These are phyloP conservation scores for Circinella umbellata DNA, from an alignment of 371 early-diverging fungal genomes.

Conservation along the genomic window DNA sequence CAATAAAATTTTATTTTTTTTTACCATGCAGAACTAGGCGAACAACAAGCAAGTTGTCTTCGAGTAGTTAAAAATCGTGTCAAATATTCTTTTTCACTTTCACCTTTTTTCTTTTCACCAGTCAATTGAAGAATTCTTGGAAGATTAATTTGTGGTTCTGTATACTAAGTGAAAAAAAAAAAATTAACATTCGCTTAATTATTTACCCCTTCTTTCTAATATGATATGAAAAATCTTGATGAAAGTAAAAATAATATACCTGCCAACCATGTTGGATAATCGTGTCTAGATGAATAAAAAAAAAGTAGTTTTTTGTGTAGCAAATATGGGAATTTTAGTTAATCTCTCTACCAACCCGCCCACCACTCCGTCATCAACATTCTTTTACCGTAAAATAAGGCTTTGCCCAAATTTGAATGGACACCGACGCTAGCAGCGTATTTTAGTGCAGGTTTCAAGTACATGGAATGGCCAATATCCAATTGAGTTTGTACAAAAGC, in stretches of 20 bases:
- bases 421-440: constrained; percentile 48
- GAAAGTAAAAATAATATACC: constrained; percentile 31
- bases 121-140: constrained; percentile 48
- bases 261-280: constrained; percentile 61
- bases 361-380: neutral
- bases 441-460: constrained; percentile 46
- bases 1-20: constrained; percentile 13
- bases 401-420: constrained; percentile 48
- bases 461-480: constrained; percentile 48
- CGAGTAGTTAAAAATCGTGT: constrained; percentile 48
- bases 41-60: constrained; percentile 50
- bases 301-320: neutral
- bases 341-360: neutral
- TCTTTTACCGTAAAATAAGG: constrained; percentile 52
- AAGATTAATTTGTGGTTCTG: constrained; percentile 48
- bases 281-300: constrained; percentile 33
- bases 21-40: constrained; percentile 51
- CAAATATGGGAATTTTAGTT: neutral
- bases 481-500: constrained; percentile 47
- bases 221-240: too few relatives aligned
- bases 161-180: constrained; percentile 35
- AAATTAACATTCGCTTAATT: constrained; percentile 6
- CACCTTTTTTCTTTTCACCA: constrained; percentile 30
- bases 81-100: constrained; percentile 41
- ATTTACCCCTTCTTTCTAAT: neutral